phyloP scores from a whole-genome alignment of 768 basidiomycete genomes.

The Russula virescens region DNA sequence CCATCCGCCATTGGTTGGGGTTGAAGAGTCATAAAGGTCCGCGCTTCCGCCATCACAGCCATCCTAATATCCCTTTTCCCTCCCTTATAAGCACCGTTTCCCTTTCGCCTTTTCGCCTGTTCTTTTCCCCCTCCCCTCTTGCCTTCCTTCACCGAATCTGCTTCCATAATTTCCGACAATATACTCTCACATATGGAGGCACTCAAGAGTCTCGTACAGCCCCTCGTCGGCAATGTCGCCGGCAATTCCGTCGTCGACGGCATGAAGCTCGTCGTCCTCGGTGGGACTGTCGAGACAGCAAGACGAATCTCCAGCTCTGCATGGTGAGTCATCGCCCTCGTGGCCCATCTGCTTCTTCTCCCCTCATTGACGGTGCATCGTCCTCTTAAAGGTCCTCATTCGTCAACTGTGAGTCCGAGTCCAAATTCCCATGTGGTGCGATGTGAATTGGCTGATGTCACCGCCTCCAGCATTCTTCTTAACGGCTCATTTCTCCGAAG shows the following conservation, averaged over 20 bases:
- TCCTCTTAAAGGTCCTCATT: slow-evolving; percentile 60
- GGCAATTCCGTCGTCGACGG: slow-evolving; percentile 71
- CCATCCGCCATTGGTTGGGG: not conserved
- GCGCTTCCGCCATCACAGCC: slow-evolving; percentile 13
- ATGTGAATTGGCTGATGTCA: slow-evolving; percentile 21
- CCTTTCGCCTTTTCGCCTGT: not conserved
- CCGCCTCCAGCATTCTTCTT: slow-evolving; percentile 48
- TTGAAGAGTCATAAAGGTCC: slow-evolving; percentile 6
- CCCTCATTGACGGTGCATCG: not conserved
- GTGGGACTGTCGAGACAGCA: slow-evolving; percentile 84
- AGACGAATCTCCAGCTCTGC: slow-evolving; percentile 76
- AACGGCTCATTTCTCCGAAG: slow-evolving; percentile 85
- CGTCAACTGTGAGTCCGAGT: slow-evolving; percentile 64
- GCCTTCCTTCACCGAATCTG: not conserved
- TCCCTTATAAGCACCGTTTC: slow-evolving; percentile 1
- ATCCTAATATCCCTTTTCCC: slow-evolving; percentile 20
- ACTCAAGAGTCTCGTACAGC: slow-evolving; percentile 26
- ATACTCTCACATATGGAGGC: slow-evolving; percentile 19
- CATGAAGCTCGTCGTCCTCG: slow-evolving; percentile 84
- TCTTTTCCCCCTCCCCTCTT: not conserved
- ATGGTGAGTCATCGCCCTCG: slow-evolving; percentile 46
- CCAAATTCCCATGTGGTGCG: slow-evolving; percentile 14
- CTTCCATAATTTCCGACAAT: not conserved
- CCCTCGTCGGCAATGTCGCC: slow-evolving; percentile 23
- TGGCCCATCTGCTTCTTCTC: not conserved